These are phyloP conservation scores for Nicotiana sylvestris DNA, from an alignment of 257 asterid genomes.

Conservation along the genomic window DNA sequence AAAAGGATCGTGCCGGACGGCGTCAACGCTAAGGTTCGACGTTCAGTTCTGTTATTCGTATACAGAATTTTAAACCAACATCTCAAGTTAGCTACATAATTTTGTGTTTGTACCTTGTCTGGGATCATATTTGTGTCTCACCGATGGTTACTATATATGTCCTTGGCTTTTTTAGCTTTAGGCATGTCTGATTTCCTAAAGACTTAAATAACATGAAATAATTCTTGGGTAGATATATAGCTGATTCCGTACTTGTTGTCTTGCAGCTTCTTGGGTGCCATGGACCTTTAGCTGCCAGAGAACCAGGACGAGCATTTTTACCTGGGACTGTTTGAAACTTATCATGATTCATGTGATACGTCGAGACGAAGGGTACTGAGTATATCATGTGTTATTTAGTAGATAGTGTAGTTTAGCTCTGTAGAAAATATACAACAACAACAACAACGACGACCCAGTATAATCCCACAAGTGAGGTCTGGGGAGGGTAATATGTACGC, in stretches of 20 bases:
- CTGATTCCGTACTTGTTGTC: not conserved
- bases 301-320: slow-evolving; percentile 31
- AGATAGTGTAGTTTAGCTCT: not conserved
- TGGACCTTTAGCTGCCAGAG: slow-evolving; percentile 28
- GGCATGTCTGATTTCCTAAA: too few species aligned
- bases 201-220: too few species aligned
- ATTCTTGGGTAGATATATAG: not conserved
- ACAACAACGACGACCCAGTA: too few species aligned
- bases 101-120: too few species aligned
- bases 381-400: not conserved
- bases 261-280: slow-evolving; percentile 37
- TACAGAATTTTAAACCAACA: not conserved
- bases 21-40: slow-evolving; percentile 38
- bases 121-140: too few species aligned
- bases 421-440: not conserved
- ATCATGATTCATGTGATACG: not conserved
- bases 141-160: too few species aligned
- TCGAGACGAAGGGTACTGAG: not conserved
- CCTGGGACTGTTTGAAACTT: slow-evolving; percentile 14
- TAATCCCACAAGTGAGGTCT: too few species aligned
- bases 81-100: too few species aligned
- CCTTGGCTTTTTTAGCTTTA: too few species aligned
- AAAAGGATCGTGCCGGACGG: slow-evolving; percentile 27
- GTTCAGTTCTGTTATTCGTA: not conserved
- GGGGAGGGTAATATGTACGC: too few species aligned